Base-by-base conservation (phyloP, 1,284 basidiomycete species). In the Ganoderma lingzhi region DNA sequence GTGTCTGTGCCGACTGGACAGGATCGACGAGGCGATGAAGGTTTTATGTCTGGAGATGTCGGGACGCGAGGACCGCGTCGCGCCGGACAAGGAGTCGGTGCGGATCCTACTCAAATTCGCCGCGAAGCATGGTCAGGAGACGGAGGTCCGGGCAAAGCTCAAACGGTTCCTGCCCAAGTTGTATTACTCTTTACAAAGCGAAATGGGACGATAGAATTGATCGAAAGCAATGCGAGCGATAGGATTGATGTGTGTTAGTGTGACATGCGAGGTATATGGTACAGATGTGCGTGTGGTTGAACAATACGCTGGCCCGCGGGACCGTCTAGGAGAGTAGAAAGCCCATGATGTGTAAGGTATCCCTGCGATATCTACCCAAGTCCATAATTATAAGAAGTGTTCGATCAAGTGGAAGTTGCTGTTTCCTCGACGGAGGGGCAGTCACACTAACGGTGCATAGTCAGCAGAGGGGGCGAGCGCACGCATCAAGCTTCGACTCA, bases 341-440 rank as follows among this genome's bases (percentile, higher is more conserved):
- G 70, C 72, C 75, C 72, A 62, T 32, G 39, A 68, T 32, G 30
- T 56, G 61, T 71, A 71, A 58, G 64, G 70, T 71, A 72, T 72
- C 62, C 23, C 63, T 45, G 67, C 65, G 37, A 41, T 61, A 19
- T 61, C 59, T 61, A 61, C 70, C 28, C 62, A 66, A 61, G 69
- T 74, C 45, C 63, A 28, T 51, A 28, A 51, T 30, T 59, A 59
- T 59, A 59, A 58, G 10, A 39, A 62, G 35, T 70, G 62, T 72
- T 28, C 68, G 71, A 70, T 68, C 69, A 68, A 32, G 73, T 74
- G 45, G 76, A 73, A 42, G 73, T 67, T 48, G 78, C 79, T 42
- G 87, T 78, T 76, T 96, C 95, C 80, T 96, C 95, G 60, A 97
- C 95, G 3, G 92, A 88, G 41, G 94, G 94, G 76, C 96, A 98